Conservation (phyloP, 805 yeast genomes). For the Wickerhamiella sergipiensis region DNA sequence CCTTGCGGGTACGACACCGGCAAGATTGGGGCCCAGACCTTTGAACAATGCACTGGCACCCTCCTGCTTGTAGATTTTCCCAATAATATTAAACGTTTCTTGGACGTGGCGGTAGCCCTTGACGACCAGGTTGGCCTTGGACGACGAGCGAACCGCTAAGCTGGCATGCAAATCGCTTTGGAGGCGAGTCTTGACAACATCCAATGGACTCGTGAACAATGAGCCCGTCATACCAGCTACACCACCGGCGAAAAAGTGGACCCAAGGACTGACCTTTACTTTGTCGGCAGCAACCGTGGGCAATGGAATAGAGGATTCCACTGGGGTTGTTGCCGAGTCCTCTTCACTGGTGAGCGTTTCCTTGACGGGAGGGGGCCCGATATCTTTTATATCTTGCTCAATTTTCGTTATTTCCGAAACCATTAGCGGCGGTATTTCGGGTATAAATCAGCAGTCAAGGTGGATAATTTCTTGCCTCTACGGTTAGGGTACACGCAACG, state of each 20-base stretch:
- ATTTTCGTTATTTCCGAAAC: background rate
- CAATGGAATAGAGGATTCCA: constrained; percentile 15
- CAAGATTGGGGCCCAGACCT: constrained; percentile 92
- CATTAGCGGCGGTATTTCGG: background rate
- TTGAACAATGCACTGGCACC: constrained; percentile 80
- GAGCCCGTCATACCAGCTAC: constrained; percentile 98
- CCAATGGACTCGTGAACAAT: constrained; percentile 83
- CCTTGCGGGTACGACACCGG: constrained; percentile 96
- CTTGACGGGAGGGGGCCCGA: constrained; percentile 5
- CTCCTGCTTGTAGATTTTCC: constrained; percentile 55
- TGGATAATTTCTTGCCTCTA: background rate
- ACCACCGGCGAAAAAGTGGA: constrained; percentile 34
- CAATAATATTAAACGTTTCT: constrained; percentile 67
- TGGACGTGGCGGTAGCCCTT: constrained; percentile 58
- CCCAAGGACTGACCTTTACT: constrained; percentile 33
- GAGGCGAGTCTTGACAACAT: constrained; percentile 86
- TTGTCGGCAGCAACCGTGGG: constrained; percentile 10
- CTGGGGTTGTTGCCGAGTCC: constrained; percentile 14
- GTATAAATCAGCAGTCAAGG: background rate
- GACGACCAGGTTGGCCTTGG: constrained; percentile 19
- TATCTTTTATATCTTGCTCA: background rate
- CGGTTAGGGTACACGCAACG: background rate
- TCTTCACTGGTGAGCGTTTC: constrained; percentile 18
- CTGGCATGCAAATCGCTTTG: constrained; percentile 66
- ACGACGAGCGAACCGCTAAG: constrained; percentile 6